Conservation (phyloP, 306 rosid genomes). For the Fagus crenata region DNA sequence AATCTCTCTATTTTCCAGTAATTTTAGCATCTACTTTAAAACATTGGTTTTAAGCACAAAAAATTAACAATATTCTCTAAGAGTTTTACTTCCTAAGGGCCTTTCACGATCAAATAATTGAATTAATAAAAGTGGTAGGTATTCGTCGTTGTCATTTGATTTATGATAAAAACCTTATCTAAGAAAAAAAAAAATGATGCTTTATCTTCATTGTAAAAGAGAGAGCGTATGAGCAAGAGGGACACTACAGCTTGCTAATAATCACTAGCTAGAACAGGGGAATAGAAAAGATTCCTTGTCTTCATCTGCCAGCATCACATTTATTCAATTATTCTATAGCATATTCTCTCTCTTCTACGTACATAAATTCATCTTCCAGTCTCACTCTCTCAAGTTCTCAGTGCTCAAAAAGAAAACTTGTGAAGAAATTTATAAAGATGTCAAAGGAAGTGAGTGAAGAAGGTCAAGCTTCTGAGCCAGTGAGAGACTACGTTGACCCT, state of each 20-base stretch:
- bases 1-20: too few species aligned
- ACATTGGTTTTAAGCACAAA: background rate
- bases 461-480: conserved; percentile 1
- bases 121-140: background rate
- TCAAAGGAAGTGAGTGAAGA: conserved; percentile 26
- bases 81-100: too few species aligned
- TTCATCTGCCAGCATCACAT: background rate
- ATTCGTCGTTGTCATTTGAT: background rate
- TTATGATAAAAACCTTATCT: background rate
- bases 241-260: background rate
- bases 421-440: background rate
- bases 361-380: background rate
- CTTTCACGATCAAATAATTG: background rate
- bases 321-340: background rate
- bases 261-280: background rate
- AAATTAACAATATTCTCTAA: background rate
- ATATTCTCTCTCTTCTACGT: background rate
- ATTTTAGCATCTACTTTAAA: too few species aligned
- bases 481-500: conserved; percentile 28
- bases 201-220: background rate
- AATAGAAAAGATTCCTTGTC: background rate
- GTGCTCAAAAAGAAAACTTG: background rate
- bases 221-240: background rate
- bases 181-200: background rate
- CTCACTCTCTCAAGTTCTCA: background rate